Percentiles rank a stretch among this genome's conserved stretches.
phyloP scores from a whole-genome alignment of 2,329 filamentous ascomycete species.

The Aspergillus melleus region DNA sequence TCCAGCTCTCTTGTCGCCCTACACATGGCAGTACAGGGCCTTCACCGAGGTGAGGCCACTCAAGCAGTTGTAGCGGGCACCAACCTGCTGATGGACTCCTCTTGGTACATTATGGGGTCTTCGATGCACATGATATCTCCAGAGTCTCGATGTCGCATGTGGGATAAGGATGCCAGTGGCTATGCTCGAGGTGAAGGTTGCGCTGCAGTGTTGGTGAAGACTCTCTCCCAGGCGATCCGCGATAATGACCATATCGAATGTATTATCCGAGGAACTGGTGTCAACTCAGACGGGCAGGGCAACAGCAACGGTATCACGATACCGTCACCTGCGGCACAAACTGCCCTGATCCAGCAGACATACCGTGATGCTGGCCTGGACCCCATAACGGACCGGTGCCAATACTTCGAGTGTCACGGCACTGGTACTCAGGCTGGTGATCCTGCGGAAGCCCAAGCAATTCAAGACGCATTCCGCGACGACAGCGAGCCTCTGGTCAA shows the following conservation, averaged over 20 bases:
- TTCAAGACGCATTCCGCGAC: conserved; percentile 21
- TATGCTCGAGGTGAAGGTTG: conserved; percentile 54
- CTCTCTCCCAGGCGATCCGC: conserved; percentile 44
- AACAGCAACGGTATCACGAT: conserved; percentile 26
- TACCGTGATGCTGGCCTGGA: conserved; percentile 38
- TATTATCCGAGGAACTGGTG: conserved; percentile 26
- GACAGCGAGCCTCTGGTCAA: not conserved
- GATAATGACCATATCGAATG: conserved; percentile 45
- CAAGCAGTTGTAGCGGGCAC: conserved; percentile 6
- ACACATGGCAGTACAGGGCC: conserved; percentile 24
- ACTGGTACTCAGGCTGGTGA: conserved; percentile 39
- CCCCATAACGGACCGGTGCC: conserved; percentile 22
- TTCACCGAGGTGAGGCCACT: conserved; percentile 20
- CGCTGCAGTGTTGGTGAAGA: conserved; percentile 51
- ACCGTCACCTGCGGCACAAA: conserved; percentile 33
- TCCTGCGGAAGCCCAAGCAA: conserved; percentile 28
- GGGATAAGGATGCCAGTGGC: conserved; percentile 45
- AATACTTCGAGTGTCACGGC: conserved; percentile 45
- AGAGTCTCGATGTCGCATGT: conserved; percentile 50
- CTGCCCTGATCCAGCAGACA: conserved; percentile 33
- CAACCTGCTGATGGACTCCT: conserved; percentile 8
- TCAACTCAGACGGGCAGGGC: conserved; percentile 31
- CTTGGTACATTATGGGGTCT: not conserved
- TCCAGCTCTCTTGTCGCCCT: conserved; percentile 36
- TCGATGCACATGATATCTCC: conserved; percentile 46